A percentile compares a stretch with the other conserved stretches of the same genome.
phyloP scores from a whole-genome alignment of 1,284 basidiomycete genomes.

The Tremellales sp. region DNA sequence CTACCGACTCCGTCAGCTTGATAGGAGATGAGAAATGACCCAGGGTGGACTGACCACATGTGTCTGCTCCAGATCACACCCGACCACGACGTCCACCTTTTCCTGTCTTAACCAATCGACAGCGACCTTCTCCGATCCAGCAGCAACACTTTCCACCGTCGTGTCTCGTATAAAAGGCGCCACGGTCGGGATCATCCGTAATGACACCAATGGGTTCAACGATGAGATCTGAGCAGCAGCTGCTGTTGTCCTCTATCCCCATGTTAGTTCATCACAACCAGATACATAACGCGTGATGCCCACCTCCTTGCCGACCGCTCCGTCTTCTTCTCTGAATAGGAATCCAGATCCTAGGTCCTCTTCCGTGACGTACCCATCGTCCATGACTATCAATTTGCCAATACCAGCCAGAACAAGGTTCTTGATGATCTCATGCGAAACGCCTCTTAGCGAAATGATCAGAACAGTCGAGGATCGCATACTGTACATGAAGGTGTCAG shows the following conservation, averaged over 20 bases:
- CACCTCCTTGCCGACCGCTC: constrained; percentile 72
- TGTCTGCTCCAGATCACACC: constrained; percentile 57
- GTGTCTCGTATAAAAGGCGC: constrained; percentile 51
- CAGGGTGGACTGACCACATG: too few relatives aligned
- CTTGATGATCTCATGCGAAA: constrained; percentile 94
- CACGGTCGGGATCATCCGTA: constrained; percentile 60
- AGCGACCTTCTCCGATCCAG: constrained; percentile 51
- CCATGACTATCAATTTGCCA: constrained; percentile 56
- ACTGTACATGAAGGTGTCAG: constrained; percentile 54
- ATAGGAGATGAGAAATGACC: too few relatives aligned
- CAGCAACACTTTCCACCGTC: constrained; percentile 6
- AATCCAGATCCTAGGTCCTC: constrained; percentile 89
- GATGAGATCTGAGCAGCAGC: constrained; percentile 78
- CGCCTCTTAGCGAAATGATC: constrained; percentile 71
- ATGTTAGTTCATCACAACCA: not conserved
- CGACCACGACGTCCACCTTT: constrained; percentile 73
- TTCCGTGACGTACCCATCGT: constrained; percentile 50
- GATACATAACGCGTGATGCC: constrained; percentile 13
- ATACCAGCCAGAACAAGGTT: constrained; percentile 66
- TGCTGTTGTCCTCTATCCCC: constrained; percentile 73
- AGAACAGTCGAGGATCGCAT: constrained; percentile 93
- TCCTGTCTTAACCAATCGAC: constrained; percentile 57
- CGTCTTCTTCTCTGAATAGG: constrained; percentile 86
- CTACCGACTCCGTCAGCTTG: too few relatives aligned
- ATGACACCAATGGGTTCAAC: constrained; percentile 84